A percentile compares a stretch with the other conserved stretches of the same genome.
phyloP scores from a whole-genome alignment of 768 basidiomycete species.

The Mycena pura region DNA sequence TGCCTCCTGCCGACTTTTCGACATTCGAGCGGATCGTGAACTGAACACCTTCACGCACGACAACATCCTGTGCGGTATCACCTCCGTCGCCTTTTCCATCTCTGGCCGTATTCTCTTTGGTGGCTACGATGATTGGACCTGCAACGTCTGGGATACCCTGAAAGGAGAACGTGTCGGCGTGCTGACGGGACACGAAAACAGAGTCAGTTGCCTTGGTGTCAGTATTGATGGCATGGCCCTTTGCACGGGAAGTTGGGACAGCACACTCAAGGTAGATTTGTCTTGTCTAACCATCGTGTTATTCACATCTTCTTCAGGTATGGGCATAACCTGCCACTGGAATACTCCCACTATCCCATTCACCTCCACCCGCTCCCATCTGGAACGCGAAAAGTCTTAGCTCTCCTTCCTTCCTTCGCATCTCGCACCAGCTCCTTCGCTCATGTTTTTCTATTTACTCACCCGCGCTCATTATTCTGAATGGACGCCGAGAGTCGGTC shows the following conservation, averaged over 20 bases:
- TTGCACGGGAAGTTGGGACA: constrained; percentile 99
- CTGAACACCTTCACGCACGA: constrained; percentile 97
- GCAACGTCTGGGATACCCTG: constrained; percentile 99
- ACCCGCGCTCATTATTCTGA: constrained; percentile 57
- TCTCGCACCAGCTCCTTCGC: constrained; percentile 43
- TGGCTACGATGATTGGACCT: constrained; percentile 99
- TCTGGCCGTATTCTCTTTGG: constrained; percentile 98
- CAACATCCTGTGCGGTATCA: constrained; percentile 98
- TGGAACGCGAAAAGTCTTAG: constrained; percentile 29
- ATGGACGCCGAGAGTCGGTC: constrained; percentile 68
- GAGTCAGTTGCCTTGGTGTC: constrained; percentile 96
- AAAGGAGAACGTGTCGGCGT: constrained; percentile 99
- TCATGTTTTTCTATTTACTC: constrained; percentile 55
- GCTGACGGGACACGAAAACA: constrained; percentile 96
- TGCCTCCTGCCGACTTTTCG: constrained; percentile 97
- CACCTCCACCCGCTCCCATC: constrained; percentile 23
- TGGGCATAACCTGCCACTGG: constrained; percentile 71
- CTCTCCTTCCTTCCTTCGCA: constrained; percentile 29
- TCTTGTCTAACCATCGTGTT: constrained; percentile 1
- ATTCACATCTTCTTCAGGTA: constrained; percentile 54
- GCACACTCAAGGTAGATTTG: constrained; percentile 84
- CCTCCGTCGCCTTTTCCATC: constrained; percentile 97
- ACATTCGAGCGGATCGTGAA: constrained; percentile 97
- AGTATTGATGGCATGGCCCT: constrained; percentile 97
- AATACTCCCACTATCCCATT: constrained; percentile 32